Conservation (phyloP, 2,329 filamentous ascomycete species). For the Clonostachys chloroleuca region DNA sequence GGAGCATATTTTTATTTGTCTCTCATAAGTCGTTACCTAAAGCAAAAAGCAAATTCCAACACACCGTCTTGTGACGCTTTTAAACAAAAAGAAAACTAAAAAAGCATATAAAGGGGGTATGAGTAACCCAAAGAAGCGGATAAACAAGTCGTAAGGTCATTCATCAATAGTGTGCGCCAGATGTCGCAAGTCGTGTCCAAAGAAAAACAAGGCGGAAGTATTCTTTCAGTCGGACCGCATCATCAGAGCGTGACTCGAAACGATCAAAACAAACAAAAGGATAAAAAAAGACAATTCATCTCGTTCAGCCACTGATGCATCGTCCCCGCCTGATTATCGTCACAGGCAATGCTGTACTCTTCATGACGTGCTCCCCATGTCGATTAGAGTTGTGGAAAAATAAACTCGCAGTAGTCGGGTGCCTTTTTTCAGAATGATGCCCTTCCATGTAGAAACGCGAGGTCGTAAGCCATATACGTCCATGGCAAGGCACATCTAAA, state of each 20-base stretch:
- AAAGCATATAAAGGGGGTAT: background rate
- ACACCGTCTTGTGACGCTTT: background rate
- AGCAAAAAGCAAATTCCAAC: background rate
- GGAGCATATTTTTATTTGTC: background rate
- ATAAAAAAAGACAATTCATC: conserved; percentile 2
- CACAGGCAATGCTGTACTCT: conserved; percentile 14
- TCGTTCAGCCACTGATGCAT: background rate
- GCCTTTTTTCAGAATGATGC: conserved; percentile 4
- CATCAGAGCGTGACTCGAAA: background rate
- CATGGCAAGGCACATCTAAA: conserved; percentile 23
- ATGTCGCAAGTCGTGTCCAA: background rate
- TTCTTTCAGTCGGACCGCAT: background rate
- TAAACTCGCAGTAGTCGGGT: background rate
- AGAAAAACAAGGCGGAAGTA: background rate
- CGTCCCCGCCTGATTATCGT: conserved; percentile 1
- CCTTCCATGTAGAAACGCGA: conserved; percentile 31
- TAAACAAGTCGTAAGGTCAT: background rate
- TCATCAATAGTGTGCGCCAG: background rate
- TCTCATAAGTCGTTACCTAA: background rate
- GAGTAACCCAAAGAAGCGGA: no score
- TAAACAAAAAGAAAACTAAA: background rate
- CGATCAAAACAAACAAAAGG: background rate
- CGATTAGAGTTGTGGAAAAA: conserved; percentile 9
- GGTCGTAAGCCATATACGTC: conserved; percentile 39
- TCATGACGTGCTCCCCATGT: conserved; percentile 20